Base-by-base conservation (phyloP, 2,329 filamentous ascomycete genomes). In the Sporothrix pseudoabietina region DNA sequence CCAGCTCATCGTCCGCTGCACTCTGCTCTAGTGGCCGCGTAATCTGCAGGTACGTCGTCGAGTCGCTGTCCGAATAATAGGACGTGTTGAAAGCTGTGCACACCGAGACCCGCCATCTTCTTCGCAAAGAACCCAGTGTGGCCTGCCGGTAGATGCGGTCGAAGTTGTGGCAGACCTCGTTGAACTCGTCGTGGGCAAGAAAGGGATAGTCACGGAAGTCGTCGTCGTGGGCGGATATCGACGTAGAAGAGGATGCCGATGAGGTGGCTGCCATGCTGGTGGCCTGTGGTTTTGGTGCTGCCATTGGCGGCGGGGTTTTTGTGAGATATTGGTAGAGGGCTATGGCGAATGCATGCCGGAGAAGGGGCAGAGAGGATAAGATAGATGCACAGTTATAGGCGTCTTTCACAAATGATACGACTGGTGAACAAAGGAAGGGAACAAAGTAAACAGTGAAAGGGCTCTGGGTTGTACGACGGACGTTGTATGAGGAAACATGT, bases 81-180 rank as follows among this genome's bases (percentile, higher is more conserved):
- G 81, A 80, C 2, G 83, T 81, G 76, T 85, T 84, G 16, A 89
- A 81, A 19, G 87, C 85, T 5, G 82, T 86, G 80, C 85, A 87
- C 69, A 85, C 82, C 72, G 83, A 82, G 73, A 90, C 82, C 77
- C 86, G 87, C 85, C 88, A 90, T 73, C 83, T 82, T 75, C 81
- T 83, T 72, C 88, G 85, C 52, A 87, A 77, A 7, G 84, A 83
- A 2, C 88, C 90, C 3, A 90, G 82, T 47, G 82, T 88, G 71
- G 86, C 88, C 78, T 84, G 86, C 73, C 86, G 84, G 79, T 91
- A 91, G 75, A 80, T 84, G 52, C 85, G 83, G 75, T 91, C 89
- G 30, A 91, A 83, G 72, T 87, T 83, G 77, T 90, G 87, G 80
- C 91, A 93, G 72, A 86, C 87, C 78, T 89, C 85, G 71, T 87